Evolutionary conservation across 176 grass and related monocot species (phyloP), one percentile per base, ranked within the genome.

Genomic region (Eremochloa ophiuroides): DNA sequence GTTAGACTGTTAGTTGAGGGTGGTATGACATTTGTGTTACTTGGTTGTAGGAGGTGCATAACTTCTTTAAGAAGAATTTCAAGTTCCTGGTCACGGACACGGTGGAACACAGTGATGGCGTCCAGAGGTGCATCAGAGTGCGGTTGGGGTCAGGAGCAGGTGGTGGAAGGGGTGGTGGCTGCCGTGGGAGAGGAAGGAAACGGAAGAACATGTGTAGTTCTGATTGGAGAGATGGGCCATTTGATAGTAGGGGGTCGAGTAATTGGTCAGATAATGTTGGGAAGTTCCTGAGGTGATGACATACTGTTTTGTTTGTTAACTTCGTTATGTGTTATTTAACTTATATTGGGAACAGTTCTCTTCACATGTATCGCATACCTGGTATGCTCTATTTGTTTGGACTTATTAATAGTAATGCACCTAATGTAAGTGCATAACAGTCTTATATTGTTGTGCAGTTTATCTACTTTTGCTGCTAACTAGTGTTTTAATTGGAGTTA

Each of bases 81-180:
- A 95, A 95, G 43, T 95, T 93, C 72, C 87, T 98, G 17, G 89
- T 95, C 77, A 98, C 93, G 0, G 93, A 98, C 67, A 98, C 92
- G 0, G 90, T 98, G 15, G 96, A 98, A 70, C 92, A 89, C 34
- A 77, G 44, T 2, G 90, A 95, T 82, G 96, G 87, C 40, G 74
- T 85, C 28, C 83, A 82, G 69, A 98, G 78, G 82, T 84, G 85
- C 62, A 76, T 95, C 12, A 98, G 96, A 83, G 90, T 95, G 42
- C 88, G 96, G 47, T 85, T 90, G 44, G 79, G 76, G 10, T 87
- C 80, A 23, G 84, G 66, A 44, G 81, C 87, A 27, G 82, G 66
- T 75, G 96, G 79, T 71, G 85, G 88, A 64, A 88, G 87, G 69
- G 74, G 87, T 8, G 48, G 64, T 7, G 87, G 65, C 2, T 50